Evolutionary conservation across 1,284 basidiomycete genomes (phyloP).

Genomic region (Ceratorhiza oryzae-sativae): DNA sequence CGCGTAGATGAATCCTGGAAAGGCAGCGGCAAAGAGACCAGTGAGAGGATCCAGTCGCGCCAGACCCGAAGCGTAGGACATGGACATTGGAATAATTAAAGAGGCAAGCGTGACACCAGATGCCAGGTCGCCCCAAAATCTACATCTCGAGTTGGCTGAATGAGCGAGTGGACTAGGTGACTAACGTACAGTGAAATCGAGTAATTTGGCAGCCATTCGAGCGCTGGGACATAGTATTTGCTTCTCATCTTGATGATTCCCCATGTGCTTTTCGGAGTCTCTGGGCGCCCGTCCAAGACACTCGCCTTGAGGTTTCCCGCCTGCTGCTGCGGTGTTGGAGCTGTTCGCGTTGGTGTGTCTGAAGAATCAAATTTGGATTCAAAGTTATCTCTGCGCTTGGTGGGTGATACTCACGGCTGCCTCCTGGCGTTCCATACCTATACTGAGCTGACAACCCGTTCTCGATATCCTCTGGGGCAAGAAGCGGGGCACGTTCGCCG

Average conservation of each 20-base stretch:
- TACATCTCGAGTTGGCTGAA: constrained; percentile 17
- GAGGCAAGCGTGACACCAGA: constrained; percentile 89
- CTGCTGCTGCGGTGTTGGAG: constrained; percentile 8
- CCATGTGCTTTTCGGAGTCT: constrained; percentile 20
- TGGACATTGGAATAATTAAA: constrained; percentile 89
- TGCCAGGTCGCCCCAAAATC: constrained; percentile 80
- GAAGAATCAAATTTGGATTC: not conserved
- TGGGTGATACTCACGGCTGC: not conserved
- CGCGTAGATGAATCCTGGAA: constrained; percentile 83
- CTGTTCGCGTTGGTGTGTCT: not conserved
- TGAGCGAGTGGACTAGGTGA: not conserved
- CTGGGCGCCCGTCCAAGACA: not conserved
- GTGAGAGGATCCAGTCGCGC: constrained; percentile 82
- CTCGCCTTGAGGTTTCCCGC: constrained; percentile 26
- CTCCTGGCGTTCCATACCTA: constrained; percentile 15
- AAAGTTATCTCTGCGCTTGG: not conserved
- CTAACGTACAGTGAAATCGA: constrained; percentile 68
- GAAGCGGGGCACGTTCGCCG: constrained; percentile 28
- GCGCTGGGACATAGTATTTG: constrained; percentile 47
- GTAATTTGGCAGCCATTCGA: constrained; percentile 86
- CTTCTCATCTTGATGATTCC: constrained; percentile 31
- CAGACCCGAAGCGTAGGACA: constrained; percentile 89
- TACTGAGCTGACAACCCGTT: constrained; percentile 16
- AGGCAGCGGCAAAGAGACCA: constrained; percentile 77
- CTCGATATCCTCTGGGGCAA: constrained; percentile 23